Evolutionary conservation across 2,329 filamentous ascomycete species (phyloP).

Genomic region (Paracorniculantispora psalliotae): DNA sequence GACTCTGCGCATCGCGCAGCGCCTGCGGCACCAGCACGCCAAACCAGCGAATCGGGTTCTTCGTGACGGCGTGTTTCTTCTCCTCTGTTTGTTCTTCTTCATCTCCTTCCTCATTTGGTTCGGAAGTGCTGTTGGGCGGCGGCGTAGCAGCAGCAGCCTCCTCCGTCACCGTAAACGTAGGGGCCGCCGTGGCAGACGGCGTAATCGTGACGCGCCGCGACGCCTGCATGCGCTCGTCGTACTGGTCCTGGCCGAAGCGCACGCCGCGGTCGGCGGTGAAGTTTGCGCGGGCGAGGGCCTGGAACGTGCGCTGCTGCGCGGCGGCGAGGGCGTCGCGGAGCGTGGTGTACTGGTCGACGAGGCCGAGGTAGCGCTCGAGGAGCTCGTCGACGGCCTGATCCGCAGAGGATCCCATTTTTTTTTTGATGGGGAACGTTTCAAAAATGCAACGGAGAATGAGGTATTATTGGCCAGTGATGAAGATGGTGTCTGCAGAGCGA

Average conservation of each 20-base stretch:
- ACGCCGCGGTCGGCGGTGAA: slow-evolving; percentile 60
- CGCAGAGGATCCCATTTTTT: background rate
- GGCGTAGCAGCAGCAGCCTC: background rate
- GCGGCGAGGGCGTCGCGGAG: slow-evolving; percentile 50
- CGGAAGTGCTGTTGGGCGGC: too few relatives aligned
- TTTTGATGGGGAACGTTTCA: background rate
- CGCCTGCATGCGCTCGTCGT: slow-evolving; percentile 69
- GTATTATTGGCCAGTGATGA: too few relatives aligned
- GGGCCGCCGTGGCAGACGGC: slow-evolving; percentile 4
- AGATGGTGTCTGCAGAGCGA: too few relatives aligned
- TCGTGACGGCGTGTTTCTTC: too few relatives aligned
- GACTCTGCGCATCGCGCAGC: slow-evolving; percentile 53
- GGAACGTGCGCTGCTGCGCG: slow-evolving; percentile 52
- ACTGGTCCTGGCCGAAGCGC: slow-evolving; percentile 64
- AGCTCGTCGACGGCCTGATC: slow-evolving; percentile 53
- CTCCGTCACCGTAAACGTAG: slow-evolving; percentile 19
- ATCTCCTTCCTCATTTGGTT: background rate
- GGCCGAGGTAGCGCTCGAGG: slow-evolving; percentile 58
- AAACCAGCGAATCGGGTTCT: slow-evolving; percentile 58
- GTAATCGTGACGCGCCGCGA: slow-evolving; percentile 35
- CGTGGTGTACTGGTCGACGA: slow-evolving; percentile 62
- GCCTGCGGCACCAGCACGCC: slow-evolving; percentile 49
- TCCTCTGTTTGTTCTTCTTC: slow-evolving; percentile 15
- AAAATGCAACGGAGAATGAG: background rate
- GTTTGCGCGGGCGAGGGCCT: slow-evolving; percentile 67